These are phyloP conservation scores for Vaccinium vitisidaea DNA, from an alignment of 148 eudicot species.

Conservation along the genomic window DNA sequence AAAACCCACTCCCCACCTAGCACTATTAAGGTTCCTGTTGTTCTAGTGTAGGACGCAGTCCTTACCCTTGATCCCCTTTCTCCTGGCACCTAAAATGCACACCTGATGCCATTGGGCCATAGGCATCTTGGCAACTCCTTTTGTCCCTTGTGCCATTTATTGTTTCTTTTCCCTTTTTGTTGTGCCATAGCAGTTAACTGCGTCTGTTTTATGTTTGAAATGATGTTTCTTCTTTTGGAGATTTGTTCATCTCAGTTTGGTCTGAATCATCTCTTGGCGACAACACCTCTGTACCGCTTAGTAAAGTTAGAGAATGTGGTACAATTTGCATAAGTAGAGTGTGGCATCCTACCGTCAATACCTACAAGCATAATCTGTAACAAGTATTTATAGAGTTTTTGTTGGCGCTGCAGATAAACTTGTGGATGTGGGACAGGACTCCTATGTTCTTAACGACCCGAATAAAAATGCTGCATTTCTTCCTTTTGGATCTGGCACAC, in stretches of 20 bases:
- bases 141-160: neutral
- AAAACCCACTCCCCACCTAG: no score
- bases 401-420: conserved; percentile 23
- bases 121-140: neutral
- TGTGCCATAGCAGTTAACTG: neutral
- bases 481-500: conserved; percentile 52
- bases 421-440: conserved; percentile 19
- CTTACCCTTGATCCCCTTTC: no score
- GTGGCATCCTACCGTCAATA: neutral
- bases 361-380: neutral
- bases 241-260: neutral
- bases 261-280: conserved; percentile 6
- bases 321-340: neutral
- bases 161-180: neutral
- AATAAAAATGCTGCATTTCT: conserved; percentile 42
- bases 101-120: no score
- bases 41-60: no score
- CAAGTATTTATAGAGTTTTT: conserved; percentile 7
- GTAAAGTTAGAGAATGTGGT: neutral
- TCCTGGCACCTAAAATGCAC: no score
- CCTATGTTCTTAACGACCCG: conserved; percentile 31
- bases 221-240: neutral
- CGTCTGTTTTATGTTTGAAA: neutral
- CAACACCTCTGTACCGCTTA: neutral
- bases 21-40: no score